A percentile compares a stretch with the other conserved stretches of the same genome.
phyloP scores from a whole-genome alignment of 2,329 filamentous ascomycete genomes.

The Pseudocercospora crystallina region DNA sequence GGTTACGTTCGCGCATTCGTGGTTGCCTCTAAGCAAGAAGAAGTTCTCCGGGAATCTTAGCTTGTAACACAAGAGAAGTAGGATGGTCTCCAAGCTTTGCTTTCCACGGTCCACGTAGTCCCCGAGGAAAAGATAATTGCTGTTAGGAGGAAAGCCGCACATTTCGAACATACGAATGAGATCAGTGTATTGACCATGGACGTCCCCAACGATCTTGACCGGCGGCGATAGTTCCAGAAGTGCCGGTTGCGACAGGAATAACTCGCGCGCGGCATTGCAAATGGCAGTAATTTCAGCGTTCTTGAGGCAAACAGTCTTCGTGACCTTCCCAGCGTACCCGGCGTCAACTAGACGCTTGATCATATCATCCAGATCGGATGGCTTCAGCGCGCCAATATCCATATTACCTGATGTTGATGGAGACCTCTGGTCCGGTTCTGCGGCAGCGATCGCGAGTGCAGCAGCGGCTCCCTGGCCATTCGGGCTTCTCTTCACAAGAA shows the following conservation, averaged over 20 bases:
- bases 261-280: constrained; percentile 82
- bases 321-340: constrained; percentile 93
- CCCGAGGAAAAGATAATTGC: constrained; percentile 91
- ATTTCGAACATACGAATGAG: constrained; percentile 97
- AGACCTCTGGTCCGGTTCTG: constrained; percentile 15
- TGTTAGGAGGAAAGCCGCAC: constrained; percentile 90
- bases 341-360: constrained; percentile 93
- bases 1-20: constrained; percentile 95
- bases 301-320: constrained; percentile 94
- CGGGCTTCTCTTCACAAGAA: constrained; percentile 69
- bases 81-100: constrained; percentile 91
- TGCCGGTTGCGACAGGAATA: constrained; percentile 87
- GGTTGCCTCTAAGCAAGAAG: constrained; percentile 89
- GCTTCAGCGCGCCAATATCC: constrained; percentile 86
- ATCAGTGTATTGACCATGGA: constrained; percentile 95
- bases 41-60: constrained; percentile 97
- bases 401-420: constrained; percentile 58
- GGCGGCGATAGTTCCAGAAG: constrained; percentile 88
- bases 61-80: constrained; percentile 92
- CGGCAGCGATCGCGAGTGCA: constrained; percentile 23
- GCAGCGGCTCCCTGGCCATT: constrained; percentile 30
- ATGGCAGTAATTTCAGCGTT: constrained; percentile 97
- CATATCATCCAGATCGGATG: constrained; percentile 94
- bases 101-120: constrained; percentile 97
- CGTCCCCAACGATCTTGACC: constrained; percentile 96